phyloP scores from a whole-genome alignment of 495 filamentous ascomycete species.

The Daldinia childiae region DNA sequence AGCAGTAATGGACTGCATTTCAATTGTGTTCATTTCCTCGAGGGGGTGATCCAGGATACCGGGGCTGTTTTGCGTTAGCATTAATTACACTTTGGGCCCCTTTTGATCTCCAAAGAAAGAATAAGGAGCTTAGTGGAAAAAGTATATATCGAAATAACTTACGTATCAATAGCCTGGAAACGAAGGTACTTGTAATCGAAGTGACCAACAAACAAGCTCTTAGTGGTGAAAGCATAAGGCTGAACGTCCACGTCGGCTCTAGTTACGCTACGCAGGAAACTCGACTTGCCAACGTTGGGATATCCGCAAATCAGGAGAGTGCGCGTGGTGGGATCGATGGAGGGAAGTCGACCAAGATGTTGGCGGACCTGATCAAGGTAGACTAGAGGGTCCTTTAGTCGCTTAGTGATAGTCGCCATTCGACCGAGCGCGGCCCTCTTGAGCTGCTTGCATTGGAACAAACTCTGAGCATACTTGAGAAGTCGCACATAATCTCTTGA shows the following conservation, averaged over 20 bases:
- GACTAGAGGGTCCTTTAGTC: slow-evolving; percentile 89
- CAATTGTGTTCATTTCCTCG: slow-evolving; percentile 99
- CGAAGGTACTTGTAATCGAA: slow-evolving; percentile 98
- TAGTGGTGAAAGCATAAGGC: slow-evolving; percentile 98
- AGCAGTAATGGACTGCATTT: slow-evolving; percentile 96
- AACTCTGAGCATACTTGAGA: slow-evolving; percentile 84
- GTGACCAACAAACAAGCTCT: slow-evolving; percentile 95
- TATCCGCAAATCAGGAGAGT: slow-evolving; percentile 97
- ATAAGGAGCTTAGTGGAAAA: background rate
- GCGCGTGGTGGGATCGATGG: slow-evolving; percentile 95
- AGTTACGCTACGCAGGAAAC: slow-evolving; percentile 89
- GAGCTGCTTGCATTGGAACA: slow-evolving; percentile 96
- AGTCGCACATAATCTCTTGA: slow-evolving; percentile 76
- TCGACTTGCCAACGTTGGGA: slow-evolving; percentile 97
- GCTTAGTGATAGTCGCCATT: slow-evolving; percentile 95
- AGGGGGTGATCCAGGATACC: slow-evolving; percentile 97
- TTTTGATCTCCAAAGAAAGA: background rate
- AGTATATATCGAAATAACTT: slow-evolving; percentile 6
- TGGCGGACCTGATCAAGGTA: slow-evolving; percentile 98
- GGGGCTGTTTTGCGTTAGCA: slow-evolving; percentile 55
- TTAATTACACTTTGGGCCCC: background rate
- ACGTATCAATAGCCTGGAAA: slow-evolving; percentile 80
- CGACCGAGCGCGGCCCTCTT: slow-evolving; percentile 89
- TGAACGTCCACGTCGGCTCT: slow-evolving; percentile 97
- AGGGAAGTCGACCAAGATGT: slow-evolving; percentile 95